Conservation (phyloP, 805 yeast species). For the Starmerella khaoyaiensis region DNA sequence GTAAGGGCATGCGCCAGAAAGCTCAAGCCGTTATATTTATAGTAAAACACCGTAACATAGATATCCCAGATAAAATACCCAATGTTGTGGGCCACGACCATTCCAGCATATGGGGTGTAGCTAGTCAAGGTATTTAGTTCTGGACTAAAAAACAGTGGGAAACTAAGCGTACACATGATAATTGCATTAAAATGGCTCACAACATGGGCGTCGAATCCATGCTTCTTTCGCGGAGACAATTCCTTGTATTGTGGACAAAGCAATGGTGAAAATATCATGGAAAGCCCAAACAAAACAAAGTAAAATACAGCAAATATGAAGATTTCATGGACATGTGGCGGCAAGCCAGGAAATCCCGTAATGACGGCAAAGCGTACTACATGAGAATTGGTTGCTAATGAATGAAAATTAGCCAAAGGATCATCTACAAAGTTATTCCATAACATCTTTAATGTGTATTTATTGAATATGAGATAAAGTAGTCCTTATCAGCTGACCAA, state of each 20-base stretch:
- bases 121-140: slow-evolving; percentile 50
- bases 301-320: slow-evolving; percentile 48
- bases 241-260: slow-evolving; percentile 41
- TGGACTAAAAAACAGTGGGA: slow-evolving; percentile 55
- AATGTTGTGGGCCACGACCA: slow-evolving; percentile 54
- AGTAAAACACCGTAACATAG: slow-evolving; percentile 50
- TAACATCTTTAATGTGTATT: too few species aligned
- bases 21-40: slow-evolving; percentile 61
- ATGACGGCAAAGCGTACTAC: slow-evolving; percentile 9
- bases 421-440: slow-evolving; percentile 16
- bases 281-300: slow-evolving; percentile 35
- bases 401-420: slow-evolving; percentile 18
- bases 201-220: slow-evolving; percentile 81
- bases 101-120: slow-evolving; percentile 59
- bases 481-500: too few species aligned
- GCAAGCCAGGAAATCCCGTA: slow-evolving; percentile 24
- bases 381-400: slow-evolving; percentile 7
- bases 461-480: too few species aligned
- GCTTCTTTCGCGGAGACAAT: slow-evolving; percentile 34
- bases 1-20: slow-evolving; percentile 75
- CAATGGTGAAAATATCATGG: slow-evolving; percentile 39
- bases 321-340: slow-evolving; percentile 51
- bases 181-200: slow-evolving; percentile 76
- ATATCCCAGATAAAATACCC: slow-evolving; percentile 94
- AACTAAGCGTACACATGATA: slow-evolving; percentile 43